Conservation (phyloP, 768 basidiomycete genomes). For the Pleurotus sapidus region DNA sequence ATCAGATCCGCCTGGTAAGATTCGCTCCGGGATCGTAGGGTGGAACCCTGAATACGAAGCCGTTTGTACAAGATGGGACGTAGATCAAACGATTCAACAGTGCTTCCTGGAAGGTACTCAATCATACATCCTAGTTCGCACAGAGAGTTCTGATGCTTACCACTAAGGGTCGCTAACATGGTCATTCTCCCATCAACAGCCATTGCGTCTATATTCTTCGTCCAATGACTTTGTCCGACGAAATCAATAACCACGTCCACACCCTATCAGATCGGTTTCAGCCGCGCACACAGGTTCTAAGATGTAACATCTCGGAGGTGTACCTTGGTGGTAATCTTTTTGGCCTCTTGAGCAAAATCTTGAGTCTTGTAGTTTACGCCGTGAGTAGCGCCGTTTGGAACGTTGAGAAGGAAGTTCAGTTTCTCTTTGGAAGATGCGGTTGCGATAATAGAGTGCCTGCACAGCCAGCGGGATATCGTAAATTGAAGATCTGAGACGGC, state of each 20-base stretch:
- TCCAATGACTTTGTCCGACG: conserved; percentile 73
- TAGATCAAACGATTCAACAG: conserved; percentile 54
- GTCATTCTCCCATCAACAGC: conserved; percentile 77
- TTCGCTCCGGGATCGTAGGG: conserved; percentile 70
- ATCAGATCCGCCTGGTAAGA: conserved; percentile 78
- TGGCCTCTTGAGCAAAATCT: conserved; percentile 74
- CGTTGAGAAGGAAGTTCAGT: conserved; percentile 66
- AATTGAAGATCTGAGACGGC: neutral
- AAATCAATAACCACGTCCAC: conserved; percentile 87
- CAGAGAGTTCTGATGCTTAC: conserved; percentile 30
- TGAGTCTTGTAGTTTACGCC: conserved; percentile 83
- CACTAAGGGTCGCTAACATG: conserved; percentile 62
- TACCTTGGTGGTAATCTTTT: conserved; percentile 48
- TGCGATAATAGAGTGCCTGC: conserved; percentile 68
- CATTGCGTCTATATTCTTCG: conserved; percentile 66
- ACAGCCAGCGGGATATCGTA: too few relatives aligned
- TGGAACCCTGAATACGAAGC: conserved; percentile 85
- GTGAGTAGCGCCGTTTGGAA: conserved; percentile 71
- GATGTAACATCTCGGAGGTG: neutral
- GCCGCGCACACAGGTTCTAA: too few relatives aligned
- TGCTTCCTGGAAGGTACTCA: conserved; percentile 31
- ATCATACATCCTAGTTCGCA: neutral
- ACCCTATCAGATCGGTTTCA: conserved; percentile 48
- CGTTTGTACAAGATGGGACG: conserved; percentile 76
- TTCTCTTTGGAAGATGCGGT: conserved; percentile 88